Evolutionary conservation across 805 yeast species (phyloP).

Genomic region (Wickerhamomyces chaumierensis): DNA sequence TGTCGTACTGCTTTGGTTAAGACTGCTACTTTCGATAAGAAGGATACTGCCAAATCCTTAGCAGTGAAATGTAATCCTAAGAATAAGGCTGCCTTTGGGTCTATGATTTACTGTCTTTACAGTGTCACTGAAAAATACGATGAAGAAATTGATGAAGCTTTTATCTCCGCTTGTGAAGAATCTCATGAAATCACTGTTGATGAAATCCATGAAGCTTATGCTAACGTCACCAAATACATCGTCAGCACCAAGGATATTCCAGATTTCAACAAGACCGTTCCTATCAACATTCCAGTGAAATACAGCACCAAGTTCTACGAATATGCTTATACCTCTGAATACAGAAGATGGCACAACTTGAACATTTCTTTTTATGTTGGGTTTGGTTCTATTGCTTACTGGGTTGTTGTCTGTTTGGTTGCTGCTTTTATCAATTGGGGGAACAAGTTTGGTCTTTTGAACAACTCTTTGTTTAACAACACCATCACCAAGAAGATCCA

Average conservation of each 20-base stretch:
- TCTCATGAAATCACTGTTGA: constrained; percentile 21
- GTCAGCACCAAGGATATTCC: constrained; percentile 21
- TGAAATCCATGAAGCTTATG: constrained; percentile 24
- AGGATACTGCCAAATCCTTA: constrained; percentile 11
- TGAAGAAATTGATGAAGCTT: constrained; percentile 10
- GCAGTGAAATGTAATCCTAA: constrained; percentile 15
- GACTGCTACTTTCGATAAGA: constrained; percentile 16
- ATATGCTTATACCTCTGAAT: constrained; percentile 16
- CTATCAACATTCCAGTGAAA: constrained; percentile 26
- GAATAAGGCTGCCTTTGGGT: constrained; percentile 20
- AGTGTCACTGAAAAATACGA: constrained; percentile 7
- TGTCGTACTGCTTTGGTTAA: constrained; percentile 17
- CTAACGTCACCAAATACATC: constrained; percentile 34
- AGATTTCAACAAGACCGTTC: constrained; percentile 24
- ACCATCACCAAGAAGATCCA: constrained; percentile 6
- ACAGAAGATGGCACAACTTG: constrained; percentile 23
- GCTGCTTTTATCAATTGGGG: constrained; percentile 23
- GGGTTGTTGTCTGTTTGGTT: constrained; percentile 33
- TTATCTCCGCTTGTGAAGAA: constrained; percentile 18
- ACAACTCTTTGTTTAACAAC: constrained; percentile 7
- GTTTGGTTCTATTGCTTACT: constrained; percentile 34
- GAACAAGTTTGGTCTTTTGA: constrained; percentile 9
- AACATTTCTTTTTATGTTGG: constrained; percentile 36
- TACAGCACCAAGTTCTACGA: constrained; percentile 18
- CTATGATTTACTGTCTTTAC: constrained; percentile 20